Evolutionary conservation across 2,329 filamentous ascomycete genomes (phyloP).

Genomic region (Colletotrichum sp.): DNA sequence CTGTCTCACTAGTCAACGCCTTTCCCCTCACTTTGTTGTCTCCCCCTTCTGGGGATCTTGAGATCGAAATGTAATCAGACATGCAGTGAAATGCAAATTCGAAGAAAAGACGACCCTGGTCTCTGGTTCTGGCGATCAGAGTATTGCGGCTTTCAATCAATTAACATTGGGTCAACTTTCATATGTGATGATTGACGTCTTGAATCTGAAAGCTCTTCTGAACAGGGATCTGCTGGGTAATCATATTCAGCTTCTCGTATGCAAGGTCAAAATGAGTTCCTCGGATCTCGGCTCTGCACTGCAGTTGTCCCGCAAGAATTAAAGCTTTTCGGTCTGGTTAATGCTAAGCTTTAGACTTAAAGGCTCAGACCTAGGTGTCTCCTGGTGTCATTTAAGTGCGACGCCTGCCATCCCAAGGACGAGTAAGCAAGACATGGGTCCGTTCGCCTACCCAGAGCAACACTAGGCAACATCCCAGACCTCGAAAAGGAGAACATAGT

Average conservation of each 20-base stretch:
- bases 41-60: background rate
- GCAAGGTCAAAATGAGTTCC: background rate
- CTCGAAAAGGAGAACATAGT: background rate
- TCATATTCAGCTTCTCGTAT: background rate
- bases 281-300: background rate
- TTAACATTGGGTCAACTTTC: fast-evolving
- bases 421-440: background rate
- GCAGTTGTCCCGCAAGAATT: background rate
- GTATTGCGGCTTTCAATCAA: background rate
- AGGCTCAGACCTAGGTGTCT: background rate
- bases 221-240: background rate
- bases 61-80: background rate
- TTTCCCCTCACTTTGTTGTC: background rate
- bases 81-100: background rate
- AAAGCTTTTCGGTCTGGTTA: background rate
- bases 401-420: background rate
- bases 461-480: background rate
- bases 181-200: background rate
- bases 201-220: background rate
- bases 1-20: background rate
- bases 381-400: background rate
- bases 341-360: background rate
- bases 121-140: background rate
- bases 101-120: background rate
- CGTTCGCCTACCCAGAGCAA: background rate